phyloP scores from a whole-genome alignment of 345 rosid species.

The Crucihimalaya himalaica region DNA sequence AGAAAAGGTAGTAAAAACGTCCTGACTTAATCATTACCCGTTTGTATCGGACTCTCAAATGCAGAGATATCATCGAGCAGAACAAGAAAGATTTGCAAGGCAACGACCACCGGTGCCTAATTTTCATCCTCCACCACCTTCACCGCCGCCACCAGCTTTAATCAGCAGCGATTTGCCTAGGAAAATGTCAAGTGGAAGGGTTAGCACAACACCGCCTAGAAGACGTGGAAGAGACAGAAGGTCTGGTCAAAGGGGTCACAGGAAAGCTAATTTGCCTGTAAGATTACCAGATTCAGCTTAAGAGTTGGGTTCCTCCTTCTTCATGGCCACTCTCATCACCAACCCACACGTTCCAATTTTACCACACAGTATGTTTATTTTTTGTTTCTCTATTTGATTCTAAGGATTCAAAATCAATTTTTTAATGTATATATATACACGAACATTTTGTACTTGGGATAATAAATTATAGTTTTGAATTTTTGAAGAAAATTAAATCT shows the following conservation, averaged over 20 bases:
- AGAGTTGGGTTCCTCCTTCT: slow-evolving; percentile 23
- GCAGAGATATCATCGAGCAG: slow-evolving; percentile 85
- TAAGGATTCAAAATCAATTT: slow-evolving; percentile 44
- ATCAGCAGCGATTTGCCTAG: slow-evolving; percentile 44
- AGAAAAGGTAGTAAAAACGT: not conserved
- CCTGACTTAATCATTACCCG: not conserved
- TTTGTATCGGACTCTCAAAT: slow-evolving; percentile 12
- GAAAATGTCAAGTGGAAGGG: slow-evolving; percentile 43
- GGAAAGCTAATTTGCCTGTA: slow-evolving; percentile 49
- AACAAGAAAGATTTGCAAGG: slow-evolving; percentile 43
- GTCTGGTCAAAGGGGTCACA: slow-evolving; percentile 67
- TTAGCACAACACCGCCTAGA: slow-evolving; percentile 41
- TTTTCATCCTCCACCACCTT: slow-evolving; percentile 44
- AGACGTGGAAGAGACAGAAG: slow-evolving; percentile 64
- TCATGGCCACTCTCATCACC: slow-evolving; percentile 25
- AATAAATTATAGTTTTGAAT: slow-evolving; percentile 33
- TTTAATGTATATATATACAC: slow-evolving; percentile 45
- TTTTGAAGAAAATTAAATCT: slow-evolving; percentile 19
- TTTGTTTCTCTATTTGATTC: slow-evolving; percentile 38
- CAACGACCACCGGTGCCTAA: slow-evolving; percentile 47
- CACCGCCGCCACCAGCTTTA: slow-evolving; percentile 50
- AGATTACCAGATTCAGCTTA: slow-evolving; percentile 32
- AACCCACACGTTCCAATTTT: slow-evolving; percentile 28
- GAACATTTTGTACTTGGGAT: slow-evolving; percentile 43
- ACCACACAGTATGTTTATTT: slow-evolving; percentile 33